Percentiles rank a stretch among this genome's conserved stretches.
phyloP scores from a whole-genome alignment of 768 basidiomycete genomes.

The Boletus bicolor region DNA sequence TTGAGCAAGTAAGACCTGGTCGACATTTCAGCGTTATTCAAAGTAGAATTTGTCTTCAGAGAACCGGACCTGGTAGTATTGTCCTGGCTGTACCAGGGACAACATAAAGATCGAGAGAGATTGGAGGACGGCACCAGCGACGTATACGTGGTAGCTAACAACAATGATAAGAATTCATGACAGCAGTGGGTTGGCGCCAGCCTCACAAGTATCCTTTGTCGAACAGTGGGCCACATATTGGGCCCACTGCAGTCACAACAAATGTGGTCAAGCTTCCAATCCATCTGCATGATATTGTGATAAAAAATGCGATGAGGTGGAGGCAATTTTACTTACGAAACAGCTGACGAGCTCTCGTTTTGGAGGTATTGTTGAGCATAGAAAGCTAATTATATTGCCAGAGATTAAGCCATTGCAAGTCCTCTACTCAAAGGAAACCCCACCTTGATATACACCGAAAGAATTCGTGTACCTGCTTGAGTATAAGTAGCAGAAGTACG shows the following conservation, averaged over 20 bases:
- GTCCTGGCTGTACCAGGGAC: conserved; percentile 33
- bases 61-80: conserved; percentile 33
- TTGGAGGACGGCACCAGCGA: conserved; percentile 24
- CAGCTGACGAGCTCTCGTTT: conserved; percentile 20
- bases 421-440: neutral
- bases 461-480: conserved; percentile 14
- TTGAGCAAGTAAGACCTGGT: conserved; percentile 43
- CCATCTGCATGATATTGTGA: conserved; percentile 19
- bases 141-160: conserved; percentile 5
- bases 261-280: conserved; percentile 22
- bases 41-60: neutral
- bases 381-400: conserved; percentile 12
- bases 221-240: conserved; percentile 25
- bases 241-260: conserved; percentile 19
- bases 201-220: conserved; percentile 30
- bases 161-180: neutral
- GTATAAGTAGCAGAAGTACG: neutral
- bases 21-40: neutral
- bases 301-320: neutral
- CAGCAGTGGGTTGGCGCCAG: too few relatives aligned
- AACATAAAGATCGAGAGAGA: conserved; percentile 37
- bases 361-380: conserved; percentile 21
- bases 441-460: conserved; percentile 32
- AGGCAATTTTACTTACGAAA: conserved; percentile 17
- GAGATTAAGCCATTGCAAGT: neutral